These are phyloP conservation scores for Annulohypoxylon truncatum DNA, from an alignment of 2,329 filamentous ascomycete genomes.

Conservation along the genomic window DNA sequence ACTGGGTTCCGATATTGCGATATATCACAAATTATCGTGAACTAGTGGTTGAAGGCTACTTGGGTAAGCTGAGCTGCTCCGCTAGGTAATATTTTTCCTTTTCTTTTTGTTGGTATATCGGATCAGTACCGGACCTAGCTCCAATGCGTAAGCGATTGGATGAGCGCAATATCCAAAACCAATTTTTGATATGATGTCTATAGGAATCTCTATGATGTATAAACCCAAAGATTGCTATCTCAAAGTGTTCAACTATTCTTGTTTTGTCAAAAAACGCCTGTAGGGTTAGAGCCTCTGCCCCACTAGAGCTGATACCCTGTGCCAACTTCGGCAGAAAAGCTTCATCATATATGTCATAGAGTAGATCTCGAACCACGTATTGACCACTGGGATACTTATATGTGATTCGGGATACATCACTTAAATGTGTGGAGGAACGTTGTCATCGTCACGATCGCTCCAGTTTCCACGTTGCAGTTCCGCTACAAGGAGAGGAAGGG, in stretches of 20 bases:
- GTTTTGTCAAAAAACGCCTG: background rate
- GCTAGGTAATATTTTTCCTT: background rate
- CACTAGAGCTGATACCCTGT: conserved; percentile 12
- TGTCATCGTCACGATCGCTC: conserved; percentile 1
- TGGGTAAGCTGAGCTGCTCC: background rate
- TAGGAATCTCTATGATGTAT: background rate
- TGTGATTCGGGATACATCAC: background rate
- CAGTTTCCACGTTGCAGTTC: conserved; percentile 16
- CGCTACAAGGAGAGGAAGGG: background rate
- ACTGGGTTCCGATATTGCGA: conserved; percentile 14
- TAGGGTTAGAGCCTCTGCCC: background rate
- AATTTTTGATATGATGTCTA: background rate
- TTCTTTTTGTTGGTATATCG: conserved; percentile 22
- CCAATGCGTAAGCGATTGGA: conserved; percentile 19
- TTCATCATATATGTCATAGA: conserved; percentile 1
- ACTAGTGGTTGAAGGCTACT: conserved; percentile 1
- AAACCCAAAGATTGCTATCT: background rate
- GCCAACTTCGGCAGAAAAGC: conserved; percentile 11
- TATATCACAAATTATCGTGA: conserved; percentile 11
- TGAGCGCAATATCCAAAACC: background rate
- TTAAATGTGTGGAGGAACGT: conserved; percentile 10
- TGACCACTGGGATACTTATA: conserved; percentile 1
- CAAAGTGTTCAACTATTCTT: background rate
- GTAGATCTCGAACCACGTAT: conserved; percentile 1
- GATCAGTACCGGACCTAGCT: conserved; percentile 11